Evolutionary conservation across 1,284 basidiomycete species (phyloP).

Genomic region (Tilletiopsis washingtonensis): DNA sequence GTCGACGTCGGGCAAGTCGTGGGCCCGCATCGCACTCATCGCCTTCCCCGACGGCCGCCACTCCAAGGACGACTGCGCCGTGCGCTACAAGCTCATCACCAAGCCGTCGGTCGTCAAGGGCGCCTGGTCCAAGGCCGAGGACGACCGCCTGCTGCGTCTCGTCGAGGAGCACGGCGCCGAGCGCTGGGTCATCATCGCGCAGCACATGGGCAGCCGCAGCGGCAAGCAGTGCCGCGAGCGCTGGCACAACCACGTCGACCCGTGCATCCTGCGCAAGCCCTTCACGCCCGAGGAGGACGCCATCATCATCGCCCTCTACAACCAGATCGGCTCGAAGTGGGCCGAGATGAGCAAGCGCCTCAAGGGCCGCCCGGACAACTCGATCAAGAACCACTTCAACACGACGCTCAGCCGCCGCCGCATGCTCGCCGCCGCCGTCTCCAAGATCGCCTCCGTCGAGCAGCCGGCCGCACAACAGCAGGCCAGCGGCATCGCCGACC

Average conservation of each 20-base stretch:
- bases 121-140: slow-evolving; percentile 31
- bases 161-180: slow-evolving; percentile 27
- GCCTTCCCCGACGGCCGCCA: slow-evolving; percentile 21
- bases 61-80: slow-evolving; percentile 13
- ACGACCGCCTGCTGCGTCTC: slow-evolving; percentile 19
- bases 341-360: slow-evolving; percentile 39
- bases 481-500: background rate
- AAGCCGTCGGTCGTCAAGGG: slow-evolving; percentile 24
- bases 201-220: slow-evolving; percentile 21
- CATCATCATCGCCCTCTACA: slow-evolving; percentile 28
- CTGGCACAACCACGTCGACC: slow-evolving; percentile 43
- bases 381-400: slow-evolving; percentile 44
- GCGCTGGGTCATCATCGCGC: slow-evolving; percentile 40
- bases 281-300: slow-evolving; percentile 36
- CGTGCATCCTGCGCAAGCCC: slow-evolving; percentile 30
- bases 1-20: slow-evolving; percentile 4
- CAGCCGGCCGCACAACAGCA: background rate
- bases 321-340: slow-evolving; percentile 29
- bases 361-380: slow-evolving; percentile 38
- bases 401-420: slow-evolving; percentile 7
- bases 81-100: slow-evolving; percentile 10
- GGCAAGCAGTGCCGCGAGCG: slow-evolving; percentile 43
- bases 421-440: slow-evolving; percentile 2
- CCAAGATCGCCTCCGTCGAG: background rate
- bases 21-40: slow-evolving; percentile 10